These are phyloP conservation scores for Penicillium fuscoglaucum DNA, from an alignment of 2,329 filamentous ascomycete species.

Conservation along the genomic window DNA sequence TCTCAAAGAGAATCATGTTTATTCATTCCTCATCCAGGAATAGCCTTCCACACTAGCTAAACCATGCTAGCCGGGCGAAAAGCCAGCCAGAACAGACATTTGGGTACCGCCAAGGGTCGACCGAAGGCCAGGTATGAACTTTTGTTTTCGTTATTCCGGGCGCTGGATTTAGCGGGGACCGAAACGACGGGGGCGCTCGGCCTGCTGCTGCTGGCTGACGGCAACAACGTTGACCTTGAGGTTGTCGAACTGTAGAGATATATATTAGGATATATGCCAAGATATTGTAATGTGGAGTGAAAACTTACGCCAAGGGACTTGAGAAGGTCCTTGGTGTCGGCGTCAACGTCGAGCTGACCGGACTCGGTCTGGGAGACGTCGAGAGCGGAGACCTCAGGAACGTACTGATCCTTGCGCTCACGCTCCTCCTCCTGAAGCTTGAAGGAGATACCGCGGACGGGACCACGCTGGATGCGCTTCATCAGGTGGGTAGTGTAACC, in stretches of 20 bases:
- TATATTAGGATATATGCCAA: constrained; percentile 7
- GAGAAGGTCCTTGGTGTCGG: constrained; percentile 97
- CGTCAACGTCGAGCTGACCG: constrained; percentile 91
- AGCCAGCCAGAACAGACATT: constrained; percentile 31
- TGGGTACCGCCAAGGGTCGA: constrained; percentile 31
- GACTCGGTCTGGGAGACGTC: constrained; percentile 95
- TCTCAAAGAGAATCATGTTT: constrained; percentile 48
- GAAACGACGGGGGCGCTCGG: constrained; percentile 80
- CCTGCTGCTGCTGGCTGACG: constrained; percentile 82
- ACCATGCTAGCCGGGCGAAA: constrained; percentile 27
- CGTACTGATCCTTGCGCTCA: constrained; percentile 99
- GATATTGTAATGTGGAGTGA: not conserved
- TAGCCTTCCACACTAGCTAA: constrained; percentile 32
- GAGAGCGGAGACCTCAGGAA: constrained; percentile 96
- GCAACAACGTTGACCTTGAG: constrained; percentile 95
- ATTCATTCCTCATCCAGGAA: constrained; percentile 39
- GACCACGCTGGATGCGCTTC: constrained; percentile 99
- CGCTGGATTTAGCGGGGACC: constrained; percentile 39
- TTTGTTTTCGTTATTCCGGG: constrained; percentile 26
- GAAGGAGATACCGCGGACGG: constrained; percentile 99
- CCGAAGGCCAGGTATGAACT: constrained; percentile 30
- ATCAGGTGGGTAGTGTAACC: constrained; percentile 98
- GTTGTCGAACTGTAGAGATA: constrained; percentile 74
- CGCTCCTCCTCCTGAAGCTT: constrained; percentile 99
- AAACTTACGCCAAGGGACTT: constrained; percentile 96